Conservation (phyloP, 129 eudicot species). For the Chrysanthemum seticuspe region DNA sequence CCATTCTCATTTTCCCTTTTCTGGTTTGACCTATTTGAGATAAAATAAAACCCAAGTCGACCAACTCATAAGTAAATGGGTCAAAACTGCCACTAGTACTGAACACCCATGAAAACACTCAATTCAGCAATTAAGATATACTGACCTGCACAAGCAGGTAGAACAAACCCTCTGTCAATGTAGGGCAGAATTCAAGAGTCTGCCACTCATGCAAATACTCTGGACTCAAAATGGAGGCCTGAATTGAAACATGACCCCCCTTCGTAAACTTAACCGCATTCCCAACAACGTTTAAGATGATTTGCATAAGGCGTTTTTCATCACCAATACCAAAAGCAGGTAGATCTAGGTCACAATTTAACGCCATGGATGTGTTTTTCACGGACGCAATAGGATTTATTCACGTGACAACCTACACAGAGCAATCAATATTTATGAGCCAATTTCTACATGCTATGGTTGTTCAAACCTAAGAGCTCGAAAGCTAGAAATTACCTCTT, state of each 20-base stretch:
- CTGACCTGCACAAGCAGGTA: slow-evolving; percentile 59
- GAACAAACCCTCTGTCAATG: slow-evolving; percentile 43
- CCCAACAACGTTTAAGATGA: slow-evolving; percentile 51
- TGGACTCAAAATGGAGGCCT: slow-evolving; percentile 48
- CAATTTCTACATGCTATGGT: slow-evolving; percentile 4
- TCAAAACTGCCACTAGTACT: neutral
- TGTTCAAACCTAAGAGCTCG: neutral
- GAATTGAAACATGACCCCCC: slow-evolving; percentile 56
- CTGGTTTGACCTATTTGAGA: neutral
- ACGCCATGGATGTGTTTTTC: slow-evolving; percentile 46
- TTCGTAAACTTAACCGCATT: slow-evolving; percentile 71
- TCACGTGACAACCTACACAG: slow-evolving; percentile 43
- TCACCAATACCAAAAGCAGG: slow-evolving; percentile 62
- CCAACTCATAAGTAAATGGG: neutral
- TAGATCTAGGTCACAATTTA: slow-evolving; percentile 44
- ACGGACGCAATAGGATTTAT: slow-evolving; percentile 60
- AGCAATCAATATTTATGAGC: slow-evolving; percentile 1
- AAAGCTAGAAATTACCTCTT: slow-evolving; percentile 40
- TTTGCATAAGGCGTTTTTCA: slow-evolving; percentile 58
- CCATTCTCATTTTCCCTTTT: neutral
- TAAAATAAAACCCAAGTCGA: neutral
- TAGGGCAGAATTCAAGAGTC: slow-evolving; percentile 46
- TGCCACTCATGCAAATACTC: slow-evolving; percentile 54
- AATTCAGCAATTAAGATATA: neutral
- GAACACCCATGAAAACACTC: neutral